Evolutionary conservation across 345 rosid species (phyloP).

Genomic region (Nasturtium officinale): DNA sequence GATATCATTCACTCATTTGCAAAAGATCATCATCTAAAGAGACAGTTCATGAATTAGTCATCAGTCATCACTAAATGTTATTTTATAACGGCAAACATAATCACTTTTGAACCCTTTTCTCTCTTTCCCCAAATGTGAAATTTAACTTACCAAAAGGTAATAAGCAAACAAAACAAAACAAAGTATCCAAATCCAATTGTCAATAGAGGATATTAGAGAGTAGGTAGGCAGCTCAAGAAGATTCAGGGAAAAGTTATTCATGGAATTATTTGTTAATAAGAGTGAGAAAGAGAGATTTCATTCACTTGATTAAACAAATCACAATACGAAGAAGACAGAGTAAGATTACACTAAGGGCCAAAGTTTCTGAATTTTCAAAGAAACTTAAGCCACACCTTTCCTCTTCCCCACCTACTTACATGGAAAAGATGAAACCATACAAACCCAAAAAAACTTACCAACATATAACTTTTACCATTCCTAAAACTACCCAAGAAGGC

Average conservation of each 20-base stretch:
- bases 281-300: slow-evolving; percentile 36
- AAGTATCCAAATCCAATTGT: slow-evolving; percentile 9
- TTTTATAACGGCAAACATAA: slow-evolving; percentile 10
- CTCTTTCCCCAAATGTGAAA: slow-evolving; percentile 33
- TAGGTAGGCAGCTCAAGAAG: slow-evolving; percentile 27
- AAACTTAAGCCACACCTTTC: slow-evolving; percentile 38
- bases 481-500: slow-evolving; percentile 38
- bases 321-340: slow-evolving; percentile 34
- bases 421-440: slow-evolving; percentile 33
- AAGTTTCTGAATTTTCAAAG: slow-evolving; percentile 36
- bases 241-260: neutral
- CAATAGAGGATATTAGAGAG: slow-evolving; percentile 30
- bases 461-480: slow-evolving; percentile 33
- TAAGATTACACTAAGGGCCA: slow-evolving; percentile 32
- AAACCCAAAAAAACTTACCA: neutral
- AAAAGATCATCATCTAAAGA: slow-evolving; percentile 22
- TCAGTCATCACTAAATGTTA: slow-evolving; percentile 18
- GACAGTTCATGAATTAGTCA: slow-evolving; percentile 16
- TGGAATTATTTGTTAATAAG: neutral
- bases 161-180: slow-evolving; percentile 16
- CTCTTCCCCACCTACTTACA: slow-evolving; percentile 42
- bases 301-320: slow-evolving; percentile 37
- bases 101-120: slow-evolving; percentile 27
- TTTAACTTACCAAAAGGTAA: slow-evolving; percentile 24
- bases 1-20: slow-evolving; percentile 24